These are phyloP conservation scores for Yarrowia galli DNA, from an alignment of 1,139 yeast species.

Conservation along the genomic window DNA sequence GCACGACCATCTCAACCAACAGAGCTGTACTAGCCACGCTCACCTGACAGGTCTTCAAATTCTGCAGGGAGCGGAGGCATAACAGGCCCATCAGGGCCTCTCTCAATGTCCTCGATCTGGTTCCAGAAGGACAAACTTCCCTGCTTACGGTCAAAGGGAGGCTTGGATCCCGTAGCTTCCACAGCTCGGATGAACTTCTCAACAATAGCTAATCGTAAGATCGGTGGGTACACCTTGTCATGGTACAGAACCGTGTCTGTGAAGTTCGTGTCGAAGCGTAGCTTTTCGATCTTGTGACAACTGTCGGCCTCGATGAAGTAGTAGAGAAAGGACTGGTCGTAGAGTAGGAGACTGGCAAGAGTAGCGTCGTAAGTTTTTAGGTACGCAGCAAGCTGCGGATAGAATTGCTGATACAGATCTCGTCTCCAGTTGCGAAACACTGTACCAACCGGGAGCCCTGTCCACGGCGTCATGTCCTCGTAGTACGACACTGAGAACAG, in stretches of 20 bases:
- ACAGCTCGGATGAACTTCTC: slow-evolving; percentile 19
- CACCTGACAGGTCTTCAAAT: neutral
- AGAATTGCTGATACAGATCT: slow-evolving; percentile 21
- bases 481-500: slow-evolving; percentile 13
- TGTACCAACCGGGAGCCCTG: slow-evolving; percentile 11
- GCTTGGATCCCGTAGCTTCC: neutral
- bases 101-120: slow-evolving; percentile 16
- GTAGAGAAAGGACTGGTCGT: slow-evolving; percentile 23
- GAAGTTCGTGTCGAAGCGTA: slow-evolving; percentile 19
- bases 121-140: slow-evolving; percentile 28
- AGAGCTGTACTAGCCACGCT: neutral
- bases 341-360: slow-evolving; percentile 1
- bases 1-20: neutral
- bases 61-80: slow-evolving; percentile 7
- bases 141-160: slow-evolving; percentile 9
- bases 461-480: slow-evolving; percentile 22
- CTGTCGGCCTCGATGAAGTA: slow-evolving; percentile 20
- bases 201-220: slow-evolving; percentile 10
- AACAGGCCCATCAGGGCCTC: slow-evolving; percentile 12
- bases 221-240: slow-evolving; percentile 28
- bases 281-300: slow-evolving; percentile 16
- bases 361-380: neutral
- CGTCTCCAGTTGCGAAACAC: slow-evolving; percentile 25
- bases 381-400: slow-evolving; percentile 15
- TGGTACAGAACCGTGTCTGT: slow-evolving; percentile 12